phyloP scores from a whole-genome alignment of 2,329 filamentous ascomycete genomes.

The Thelonectria olida region DNA sequence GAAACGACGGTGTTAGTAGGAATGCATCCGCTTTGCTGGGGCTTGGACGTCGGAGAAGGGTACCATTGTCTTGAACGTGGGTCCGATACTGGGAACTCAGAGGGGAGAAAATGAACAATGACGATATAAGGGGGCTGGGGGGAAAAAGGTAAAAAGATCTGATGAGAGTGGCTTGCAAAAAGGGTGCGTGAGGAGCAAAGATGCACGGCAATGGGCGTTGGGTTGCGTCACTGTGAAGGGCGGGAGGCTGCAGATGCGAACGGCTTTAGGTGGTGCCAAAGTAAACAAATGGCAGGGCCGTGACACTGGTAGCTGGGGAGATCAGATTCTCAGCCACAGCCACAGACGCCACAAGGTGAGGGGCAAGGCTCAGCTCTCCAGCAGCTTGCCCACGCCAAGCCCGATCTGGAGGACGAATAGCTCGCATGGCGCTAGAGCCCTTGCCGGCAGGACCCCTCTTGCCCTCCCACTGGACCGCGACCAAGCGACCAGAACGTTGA shows the following conservation, averaged over 20 bases:
- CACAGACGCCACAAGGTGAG: conserved; percentile 27
- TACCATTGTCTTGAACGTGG: conserved; percentile 47
- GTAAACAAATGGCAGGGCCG: conserved; percentile 36
- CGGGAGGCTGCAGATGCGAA: conserved; percentile 30
- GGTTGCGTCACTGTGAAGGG: conserved; percentile 27
- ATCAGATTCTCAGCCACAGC: conserved; percentile 26
- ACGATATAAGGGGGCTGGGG: conserved; percentile 14
- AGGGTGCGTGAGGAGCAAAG: conserved; percentile 2
- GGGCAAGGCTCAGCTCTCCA: conserved; percentile 1
- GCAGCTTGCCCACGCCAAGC: conserved; percentile 14
- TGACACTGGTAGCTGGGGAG: conserved; percentile 35
- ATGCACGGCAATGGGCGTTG: conserved; percentile 21
- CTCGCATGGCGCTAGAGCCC: conserved; percentile 37
- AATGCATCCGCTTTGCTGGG: conserved; percentile 32
- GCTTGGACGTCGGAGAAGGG: conserved; percentile 36
- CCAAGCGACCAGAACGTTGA: conserved; percentile 8
- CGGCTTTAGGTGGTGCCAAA: conserved; percentile 24
- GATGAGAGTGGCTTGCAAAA: conserved; percentile 5
- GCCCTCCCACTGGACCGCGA: too few relatives aligned
- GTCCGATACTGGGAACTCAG: conserved; percentile 33
- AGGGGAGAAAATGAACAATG: conserved; percentile 31
- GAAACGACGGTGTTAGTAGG: conserved; percentile 41
- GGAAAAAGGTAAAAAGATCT: conserved; percentile 9
- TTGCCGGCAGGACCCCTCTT: conserved; percentile 26
- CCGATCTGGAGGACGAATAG: conserved; percentile 23